These are phyloP conservation scores for Starmerella scarabaei DNA, from an alignment of 805 yeast genomes.

Conservation along the genomic window DNA sequence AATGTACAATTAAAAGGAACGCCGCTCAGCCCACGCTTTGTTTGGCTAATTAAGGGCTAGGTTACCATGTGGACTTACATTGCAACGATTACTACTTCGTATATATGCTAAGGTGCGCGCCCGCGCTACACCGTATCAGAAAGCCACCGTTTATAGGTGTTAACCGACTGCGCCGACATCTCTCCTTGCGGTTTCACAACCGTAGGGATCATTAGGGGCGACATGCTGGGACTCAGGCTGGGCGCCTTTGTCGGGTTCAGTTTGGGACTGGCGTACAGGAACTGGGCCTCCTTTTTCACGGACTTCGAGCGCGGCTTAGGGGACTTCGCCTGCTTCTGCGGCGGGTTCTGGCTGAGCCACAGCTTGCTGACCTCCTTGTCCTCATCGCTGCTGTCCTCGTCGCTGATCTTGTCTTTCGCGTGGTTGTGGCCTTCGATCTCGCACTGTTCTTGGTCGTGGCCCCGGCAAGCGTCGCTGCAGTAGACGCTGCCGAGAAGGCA, in stretches of 20 bases:
- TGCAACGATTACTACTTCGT: too few species aligned
- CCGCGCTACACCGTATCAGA: conserved; percentile 5
- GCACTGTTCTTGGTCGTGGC: too few species aligned
- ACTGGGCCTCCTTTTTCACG: conserved; percentile 6
- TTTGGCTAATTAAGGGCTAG: too few species aligned
- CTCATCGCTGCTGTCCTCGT: conserved; percentile 8
- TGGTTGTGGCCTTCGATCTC: not conserved
- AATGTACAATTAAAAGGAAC: too few species aligned
- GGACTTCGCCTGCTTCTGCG: not conserved
- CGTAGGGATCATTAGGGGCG: conserved; percentile 20
- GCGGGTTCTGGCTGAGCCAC: conserved; percentile 3
- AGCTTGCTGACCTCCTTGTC: conserved; percentile 10
- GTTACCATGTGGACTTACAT: too few species aligned
- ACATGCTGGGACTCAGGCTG: conserved; percentile 15
- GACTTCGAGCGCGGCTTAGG: not conserved
- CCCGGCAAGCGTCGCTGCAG: conserved; percentile 36
- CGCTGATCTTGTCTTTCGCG: not conserved
- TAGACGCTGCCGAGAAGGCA: conserved; percentile 34
- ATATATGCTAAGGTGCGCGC: not conserved
- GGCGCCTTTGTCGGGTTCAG: conserved; percentile 18
- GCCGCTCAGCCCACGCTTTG: too few species aligned
- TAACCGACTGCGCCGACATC: conserved; percentile 15
- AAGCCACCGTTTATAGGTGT: conserved; percentile 21
- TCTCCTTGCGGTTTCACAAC: not conserved
- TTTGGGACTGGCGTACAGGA: conserved; percentile 20